Conservation (phyloP, 257 asterid genomes). For the Galeopsis tetrahit region DNA sequence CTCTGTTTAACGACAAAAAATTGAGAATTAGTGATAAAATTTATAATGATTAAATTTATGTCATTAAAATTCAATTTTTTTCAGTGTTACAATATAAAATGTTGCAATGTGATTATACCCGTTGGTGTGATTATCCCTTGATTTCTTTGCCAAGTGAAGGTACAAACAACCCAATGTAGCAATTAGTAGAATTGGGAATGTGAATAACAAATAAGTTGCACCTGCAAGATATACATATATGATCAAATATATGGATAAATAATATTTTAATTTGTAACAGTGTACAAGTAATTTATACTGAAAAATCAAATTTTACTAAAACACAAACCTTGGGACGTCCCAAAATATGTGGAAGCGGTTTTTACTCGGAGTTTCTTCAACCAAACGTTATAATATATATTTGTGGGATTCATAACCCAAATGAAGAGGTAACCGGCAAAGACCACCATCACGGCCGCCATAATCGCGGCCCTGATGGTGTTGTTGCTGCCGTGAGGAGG, state of each 20-base stretch:
- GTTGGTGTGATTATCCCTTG: conserved; percentile 19
- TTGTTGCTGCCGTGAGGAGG: conserved; percentile 34
- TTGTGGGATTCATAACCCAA: conserved; percentile 64
- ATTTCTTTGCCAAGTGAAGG: conserved; percentile 61
- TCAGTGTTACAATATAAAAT: too few relatives aligned
- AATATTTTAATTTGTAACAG: too few relatives aligned
- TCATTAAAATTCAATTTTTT: too few relatives aligned
- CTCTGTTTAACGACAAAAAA: conserved; percentile 39
- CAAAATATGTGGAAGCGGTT: conserved; percentile 65
- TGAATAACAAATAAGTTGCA: conserved; percentile 41
- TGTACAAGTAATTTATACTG: too few relatives aligned
- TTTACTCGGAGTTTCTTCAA: conserved; percentile 38
- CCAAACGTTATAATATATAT: conserved; percentile 46
- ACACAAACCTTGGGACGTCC: conserved; percentile 54
- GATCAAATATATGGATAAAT: conserved; percentile 9
- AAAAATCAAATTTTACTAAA: neutral
- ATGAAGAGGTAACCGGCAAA: conserved; percentile 53
- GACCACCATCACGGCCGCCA: conserved; percentile 41
- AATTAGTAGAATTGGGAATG: conserved; percentile 60
- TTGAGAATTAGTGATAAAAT: too few relatives aligned
- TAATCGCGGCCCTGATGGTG: conserved; percentile 38
- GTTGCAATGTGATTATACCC: conserved; percentile 37
- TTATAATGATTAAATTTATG: too few relatives aligned
- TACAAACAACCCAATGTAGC: conserved; percentile 69
- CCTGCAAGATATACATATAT: conserved; percentile 41